These are phyloP conservation scores for Metschnikowia continentalis DNA, from an alignment of 805 yeast species.

Conservation along the genomic window DNA sequence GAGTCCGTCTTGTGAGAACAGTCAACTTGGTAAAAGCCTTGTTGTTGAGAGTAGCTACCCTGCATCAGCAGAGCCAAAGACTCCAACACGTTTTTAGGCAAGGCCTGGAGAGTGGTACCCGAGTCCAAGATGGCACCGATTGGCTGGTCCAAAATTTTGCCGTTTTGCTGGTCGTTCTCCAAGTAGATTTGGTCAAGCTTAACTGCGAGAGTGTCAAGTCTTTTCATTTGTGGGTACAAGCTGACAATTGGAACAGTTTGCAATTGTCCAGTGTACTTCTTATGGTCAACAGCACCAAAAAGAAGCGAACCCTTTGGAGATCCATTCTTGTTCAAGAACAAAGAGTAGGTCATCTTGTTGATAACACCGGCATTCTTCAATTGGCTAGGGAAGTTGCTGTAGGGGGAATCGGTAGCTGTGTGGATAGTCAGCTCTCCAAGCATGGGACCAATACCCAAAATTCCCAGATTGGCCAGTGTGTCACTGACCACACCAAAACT, in stretches of 20 bases:
- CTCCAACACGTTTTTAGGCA: constrained; percentile 34
- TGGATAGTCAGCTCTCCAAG: constrained; percentile 59
- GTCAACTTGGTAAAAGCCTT: constrained; percentile 6
- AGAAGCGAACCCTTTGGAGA: constrained; percentile 29
- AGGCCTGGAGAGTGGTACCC: constrained; percentile 48
- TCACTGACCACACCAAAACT: constrained; percentile 72
- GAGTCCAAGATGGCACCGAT: constrained; percentile 40
- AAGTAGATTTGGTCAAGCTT: constrained; percentile 39
- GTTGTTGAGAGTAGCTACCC: not conserved
- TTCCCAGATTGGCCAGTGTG: constrained; percentile 64
- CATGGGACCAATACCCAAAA: constrained; percentile 67
- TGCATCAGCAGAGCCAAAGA: constrained; percentile 12
- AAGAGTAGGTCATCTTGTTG: constrained; percentile 53
- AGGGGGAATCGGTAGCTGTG: constrained; percentile 24
- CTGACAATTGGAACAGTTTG: constrained; percentile 39
- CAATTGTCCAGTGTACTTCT: constrained; percentile 27
- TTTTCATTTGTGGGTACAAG: constrained; percentile 23
- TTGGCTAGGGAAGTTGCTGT: constrained; percentile 63
- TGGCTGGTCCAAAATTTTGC: constrained; percentile 1
- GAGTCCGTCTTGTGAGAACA: constrained; percentile 8
- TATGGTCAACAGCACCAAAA: constrained; percentile 23
- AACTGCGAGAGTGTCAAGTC: constrained; percentile 46
- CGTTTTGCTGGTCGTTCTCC: constrained; percentile 11
- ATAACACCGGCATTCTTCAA: constrained; percentile 57
- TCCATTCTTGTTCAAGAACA: constrained; percentile 47